Base-by-base conservation (phyloP, 345 rosid genomes). In the Euclidium syriacum region DNA sequence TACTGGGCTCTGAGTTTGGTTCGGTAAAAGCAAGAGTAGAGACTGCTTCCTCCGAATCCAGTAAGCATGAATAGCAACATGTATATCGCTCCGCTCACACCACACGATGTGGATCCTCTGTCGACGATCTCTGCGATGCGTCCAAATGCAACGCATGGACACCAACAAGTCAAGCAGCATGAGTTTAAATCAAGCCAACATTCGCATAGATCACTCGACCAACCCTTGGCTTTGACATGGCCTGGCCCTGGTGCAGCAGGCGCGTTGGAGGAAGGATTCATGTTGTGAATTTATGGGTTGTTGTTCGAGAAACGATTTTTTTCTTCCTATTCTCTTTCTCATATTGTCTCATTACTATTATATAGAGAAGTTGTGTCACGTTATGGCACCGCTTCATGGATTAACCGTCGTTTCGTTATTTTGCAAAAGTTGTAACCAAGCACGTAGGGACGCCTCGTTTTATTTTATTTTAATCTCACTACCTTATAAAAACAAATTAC, bases 71-170 rank as follows among this genome's bases (percentile, higher is more conserved):
- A 2, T 15, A 73, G 19, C 40, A 60, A 12, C 64, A 52, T 62
- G 73, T 73, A 73, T 22, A 73, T 26, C 10, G 68, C 58, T 52
- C 77, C 77, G 2, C 59, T 73, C 20, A 62, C 61, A 26, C 73
- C 77, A 61, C 77, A 73, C 0, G 77, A 68, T 40, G 83, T 75
- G 5, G 78, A 63, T 55, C 90, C 95, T 51, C 73, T 52, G 50
- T 82, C 84, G 15, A 75, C 65, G 27, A 82, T 68, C 75, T 86
- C 84, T 0, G 87, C 77, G n/a, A 81, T 76, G 51, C 75, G 81
- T 16, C 90, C 94, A 47, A 86, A 84, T 0, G 87, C 75, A 20
- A 78, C 22, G 29, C 89, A 83, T 1, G 94, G 89, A 20, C 86
- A 83, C 79, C 78, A 83, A 40, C 52, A 75, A 1, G 83, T 73